Evolutionary conservation across 768 basidiomycete species (phyloP).

Genomic region (Lactifluus volemus): DNA sequence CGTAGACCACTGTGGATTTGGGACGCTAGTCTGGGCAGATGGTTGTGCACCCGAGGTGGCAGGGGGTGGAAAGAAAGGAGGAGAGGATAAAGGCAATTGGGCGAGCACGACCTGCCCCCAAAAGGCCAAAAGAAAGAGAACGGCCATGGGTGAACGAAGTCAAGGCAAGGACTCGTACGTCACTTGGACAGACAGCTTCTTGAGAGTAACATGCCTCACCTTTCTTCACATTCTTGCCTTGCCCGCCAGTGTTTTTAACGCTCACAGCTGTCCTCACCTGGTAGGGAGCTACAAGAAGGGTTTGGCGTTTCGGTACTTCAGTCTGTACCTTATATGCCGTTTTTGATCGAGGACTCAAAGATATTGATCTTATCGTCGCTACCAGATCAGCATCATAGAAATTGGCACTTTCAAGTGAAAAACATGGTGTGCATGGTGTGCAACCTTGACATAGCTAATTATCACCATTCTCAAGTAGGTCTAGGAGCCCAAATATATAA

Average conservation of each 20-base stretch:
- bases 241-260: conserved; percentile 60
- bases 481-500: conserved; percentile 45
- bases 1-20: conserved; percentile 76
- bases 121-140: conserved; percentile 13
- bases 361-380: conserved; percentile 60
- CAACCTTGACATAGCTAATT: no score
- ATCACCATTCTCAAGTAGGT: conserved; percentile 32
- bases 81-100: conserved; percentile 56
- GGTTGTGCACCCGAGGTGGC: conserved; percentile 45
- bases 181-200: no score
- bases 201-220: conserved; percentile 34
- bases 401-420: conserved; percentile 55
- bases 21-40: conserved; percentile 30
- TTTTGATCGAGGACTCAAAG: conserved; percentile 37
- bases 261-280: conserved; percentile 57
- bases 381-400: conserved; percentile 42
- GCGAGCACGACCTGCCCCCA: conserved; percentile 30
- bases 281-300: conserved; percentile 55
- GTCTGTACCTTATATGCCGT: conserved; percentile 48
- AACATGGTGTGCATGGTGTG: conserved; percentile 46
- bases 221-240: conserved; percentile 73
- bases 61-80: conserved; percentile 56
- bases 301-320: conserved; percentile 54
- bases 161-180: not conserved
- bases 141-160: not conserved